Conservation (phyloP, 495 filamentous ascomycete species). For the Tuber aestivum region DNA sequence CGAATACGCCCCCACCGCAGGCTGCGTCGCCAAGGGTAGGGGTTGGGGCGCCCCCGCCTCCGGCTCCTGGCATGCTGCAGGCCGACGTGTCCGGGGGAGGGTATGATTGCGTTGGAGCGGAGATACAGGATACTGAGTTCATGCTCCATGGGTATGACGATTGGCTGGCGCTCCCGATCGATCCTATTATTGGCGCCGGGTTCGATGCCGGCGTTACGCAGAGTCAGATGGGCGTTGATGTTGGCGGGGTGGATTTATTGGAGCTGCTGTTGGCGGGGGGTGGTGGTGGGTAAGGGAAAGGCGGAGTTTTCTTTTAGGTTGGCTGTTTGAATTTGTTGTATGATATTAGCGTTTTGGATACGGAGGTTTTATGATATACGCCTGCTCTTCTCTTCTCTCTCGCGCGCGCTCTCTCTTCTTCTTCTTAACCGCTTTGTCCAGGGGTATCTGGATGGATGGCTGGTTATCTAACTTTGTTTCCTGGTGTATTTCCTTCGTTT, state of each 20-base stretch:
- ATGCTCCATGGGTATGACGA: constrained; percentile 35
- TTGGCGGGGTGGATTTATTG: constrained; percentile 36
- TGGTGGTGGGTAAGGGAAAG: neutral
- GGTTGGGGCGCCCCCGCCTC: constrained; percentile 28
- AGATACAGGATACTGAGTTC: constrained; percentile 25
- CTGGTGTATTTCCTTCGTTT: neutral
- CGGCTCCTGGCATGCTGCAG: constrained; percentile 5
- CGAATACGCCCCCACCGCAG: neutral
- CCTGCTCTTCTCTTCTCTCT: neutral
- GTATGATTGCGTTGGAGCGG: constrained; percentile 16
- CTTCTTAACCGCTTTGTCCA: neutral
- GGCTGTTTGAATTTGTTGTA: neutral
- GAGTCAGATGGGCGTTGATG: constrained; percentile 38
- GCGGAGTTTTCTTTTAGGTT: neutral
- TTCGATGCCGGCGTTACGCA: constrained; percentile 35
- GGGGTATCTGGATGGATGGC: neutral
- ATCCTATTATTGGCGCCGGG: constrained; percentile 35
- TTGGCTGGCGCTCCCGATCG: constrained; percentile 41
- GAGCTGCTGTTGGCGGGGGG: constrained; percentile 31
- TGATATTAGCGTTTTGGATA: neutral
- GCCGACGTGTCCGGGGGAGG: neutral
- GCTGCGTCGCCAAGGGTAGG: neutral
- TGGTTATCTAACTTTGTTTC: neutral
- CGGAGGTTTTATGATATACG: neutral
- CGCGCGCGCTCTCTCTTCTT: too few species aligned